Evolutionary conservation across 192 early-diverging fungal genomes (phyloP).

Genomic region (Anaeromyces robustus): DNA sequence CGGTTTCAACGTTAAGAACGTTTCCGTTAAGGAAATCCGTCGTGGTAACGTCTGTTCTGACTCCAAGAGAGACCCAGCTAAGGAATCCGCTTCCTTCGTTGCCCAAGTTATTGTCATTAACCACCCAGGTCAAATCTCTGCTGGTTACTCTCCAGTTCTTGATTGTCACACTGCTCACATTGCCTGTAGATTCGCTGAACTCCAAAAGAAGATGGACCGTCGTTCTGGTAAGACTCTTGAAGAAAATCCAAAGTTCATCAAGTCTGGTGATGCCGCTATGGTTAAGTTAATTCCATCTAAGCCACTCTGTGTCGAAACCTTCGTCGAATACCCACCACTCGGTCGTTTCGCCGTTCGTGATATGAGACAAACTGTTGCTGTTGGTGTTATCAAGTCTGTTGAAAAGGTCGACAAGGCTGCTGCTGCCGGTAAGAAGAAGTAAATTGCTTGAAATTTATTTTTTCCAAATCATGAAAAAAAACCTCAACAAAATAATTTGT

Average conservation of each 20-base stretch:
- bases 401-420: conserved; percentile 61
- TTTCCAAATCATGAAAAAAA: too few relatives aligned
- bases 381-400: conserved; percentile 90
- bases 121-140: conserved; percentile 88
- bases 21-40: conserved; percentile 93
- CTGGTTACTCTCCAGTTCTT: conserved; percentile 88
- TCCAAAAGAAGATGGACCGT: conserved; percentile 87
- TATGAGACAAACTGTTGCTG: conserved; percentile 92
- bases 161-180: conserved; percentile 94
- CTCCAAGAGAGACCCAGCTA: conserved; percentile 94
- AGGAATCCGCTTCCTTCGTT: conserved; percentile 74
- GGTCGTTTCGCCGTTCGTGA: conserved; percentile 97
- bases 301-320: conserved; percentile 92
- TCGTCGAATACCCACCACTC: conserved; percentile 81
- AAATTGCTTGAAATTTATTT: not conserved
- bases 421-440: not conserved
- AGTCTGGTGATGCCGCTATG: conserved; percentile 87
- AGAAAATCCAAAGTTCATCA: conserved; percentile 87
- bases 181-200: conserved; percentile 89
- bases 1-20: conserved; percentile 98
- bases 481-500: not conserved
- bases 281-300: conserved; percentile 90
- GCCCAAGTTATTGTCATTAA: conserved; percentile 94
- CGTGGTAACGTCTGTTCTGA: conserved; percentile 91
- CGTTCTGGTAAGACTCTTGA: conserved; percentile 86